These are phyloP conservation scores for Buxus sempervirens DNA, from an alignment of 164 flowering plant species.

Conservation along the genomic window DNA sequence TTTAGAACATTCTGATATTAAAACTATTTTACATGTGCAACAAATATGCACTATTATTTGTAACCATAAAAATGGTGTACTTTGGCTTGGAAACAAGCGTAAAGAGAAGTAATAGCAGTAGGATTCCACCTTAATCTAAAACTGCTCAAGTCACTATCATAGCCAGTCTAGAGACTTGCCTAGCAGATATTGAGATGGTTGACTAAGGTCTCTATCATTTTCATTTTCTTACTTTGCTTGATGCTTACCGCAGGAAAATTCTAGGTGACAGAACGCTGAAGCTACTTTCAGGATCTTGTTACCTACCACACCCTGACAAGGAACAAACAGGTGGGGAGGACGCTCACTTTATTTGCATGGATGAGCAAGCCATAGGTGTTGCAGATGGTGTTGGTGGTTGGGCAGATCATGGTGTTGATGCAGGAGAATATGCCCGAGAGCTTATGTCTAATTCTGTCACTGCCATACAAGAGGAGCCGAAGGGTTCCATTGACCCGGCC, in stretches of 20 bases:
- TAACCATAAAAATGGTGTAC: too few species aligned
- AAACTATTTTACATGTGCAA: too few species aligned
- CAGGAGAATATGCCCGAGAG: constrained; percentile 80
- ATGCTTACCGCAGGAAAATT: constrained; percentile 42
- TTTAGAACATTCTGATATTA: too few species aligned
- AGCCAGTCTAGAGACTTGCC: not conserved
- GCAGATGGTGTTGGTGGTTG: constrained; percentile 99
- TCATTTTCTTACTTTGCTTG: not conserved
- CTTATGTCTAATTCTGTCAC: constrained; percentile 83
- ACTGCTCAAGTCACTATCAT: too few species aligned
- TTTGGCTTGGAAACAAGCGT: too few species aligned
- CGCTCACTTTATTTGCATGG: constrained; percentile 85
- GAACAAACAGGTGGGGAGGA: constrained; percentile 97
- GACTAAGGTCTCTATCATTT: not conserved
- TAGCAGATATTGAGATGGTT: not conserved
- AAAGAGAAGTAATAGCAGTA: too few species aligned
- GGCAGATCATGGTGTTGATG: constrained; percentile 86
- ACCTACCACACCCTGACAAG: constrained; percentile 92
- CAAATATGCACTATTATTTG: too few species aligned
- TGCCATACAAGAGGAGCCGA: constrained; percentile 81
- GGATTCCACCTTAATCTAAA: too few species aligned
- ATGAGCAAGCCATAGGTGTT: constrained; percentile 89
- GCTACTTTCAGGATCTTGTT: constrained; percentile 78
- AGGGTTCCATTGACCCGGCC: constrained; percentile 79
- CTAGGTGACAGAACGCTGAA: constrained; percentile 46